Base-by-base conservation (phyloP, 2,329 filamentous ascomycete species). In the Colletotrichum sp. region DNA sequence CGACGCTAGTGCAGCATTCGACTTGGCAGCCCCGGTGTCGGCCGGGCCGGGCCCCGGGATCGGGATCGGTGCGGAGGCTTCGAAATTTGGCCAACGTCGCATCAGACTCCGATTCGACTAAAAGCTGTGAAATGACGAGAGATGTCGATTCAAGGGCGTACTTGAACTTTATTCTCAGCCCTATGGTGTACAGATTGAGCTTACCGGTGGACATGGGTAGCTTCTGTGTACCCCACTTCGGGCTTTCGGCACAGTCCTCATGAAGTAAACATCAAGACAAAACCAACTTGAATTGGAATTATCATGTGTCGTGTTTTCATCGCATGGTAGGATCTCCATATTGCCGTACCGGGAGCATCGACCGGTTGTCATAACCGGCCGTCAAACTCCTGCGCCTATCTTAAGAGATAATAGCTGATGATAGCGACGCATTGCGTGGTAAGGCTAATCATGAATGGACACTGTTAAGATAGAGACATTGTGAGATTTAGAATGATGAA, bases 11-110 rank as follows among this genome's bases (percentile, higher is more conserved):
- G 73, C 62, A 65, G 43, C 12, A 5, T 24, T 64, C 18, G n/a
- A 28, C 64, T 73, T 73, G 70, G 64, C 73, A 38, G 34, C 32
- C 62, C 73, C 62, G 56, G 56, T 34, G 66, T 70, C 56, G 71
- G 71, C 30, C 56, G 70, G 56, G 18, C 70, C 65, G 65, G 56
- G 15, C 36, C 15, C 18, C 15, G 38, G 30, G 21, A 70, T 61
- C 30, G 30, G 58, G 58, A n/a, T 28, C 58, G 58, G 7, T 32
- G 26, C 56, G 56, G 56, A 61, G 56, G 56, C 16, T 5, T n/a
- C 58, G 28, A 32, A 7, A 0, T 24, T 21, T 21, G 28, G 58
- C 30, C 15, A 61, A 21, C 4, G 30, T 61, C 30, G 58, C 18
- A 28, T 5, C 26, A 34, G 18, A 28, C 15, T 24, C 58, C 58